Base-by-base conservation (phyloP, 1,284 basidiomycete genomes). In the Gomphus sp. region DNA sequence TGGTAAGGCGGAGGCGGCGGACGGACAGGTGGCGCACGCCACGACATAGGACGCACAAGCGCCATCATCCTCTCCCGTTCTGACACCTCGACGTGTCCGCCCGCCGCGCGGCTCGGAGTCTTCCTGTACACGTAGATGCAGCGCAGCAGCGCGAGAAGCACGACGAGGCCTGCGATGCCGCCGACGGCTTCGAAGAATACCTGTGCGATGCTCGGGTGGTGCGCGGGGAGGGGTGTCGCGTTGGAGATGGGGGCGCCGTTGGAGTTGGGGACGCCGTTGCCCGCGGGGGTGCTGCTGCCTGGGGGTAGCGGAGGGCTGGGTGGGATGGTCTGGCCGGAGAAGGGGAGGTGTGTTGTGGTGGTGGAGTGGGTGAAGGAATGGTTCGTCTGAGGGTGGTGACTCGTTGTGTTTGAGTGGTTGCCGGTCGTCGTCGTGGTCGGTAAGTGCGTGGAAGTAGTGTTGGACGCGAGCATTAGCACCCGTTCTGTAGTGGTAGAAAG, bases 1-100 rank as follows among this genome's bases (percentile, higher is more conserved):
- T 59, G 58, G 39, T 59, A 59, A 0, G 58, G 58, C 31, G 58
- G 58, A 18, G 58, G 58, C 7, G 55, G 55, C 9, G 43, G 55
- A 9, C 28, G 58, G 25, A 14, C 9, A 3, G 28, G 31, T 44
- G 34, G 25, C 7, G 37, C 36, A 25, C 58, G 39, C 37, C 51
- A 44, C 28, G 52, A 31, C 4, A 33, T n/a, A 7, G 28, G 33
- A 16, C 55, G 55, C 12, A 56, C 10, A 16, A 56, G 11, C 25
- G 55, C 58, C 39, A 53, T 9, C n/a, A 43, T 49, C 33, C 58
- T 53, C 9, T 59, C 58, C 7, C 54, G 41, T 22, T 59, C 41
- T 33, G 51, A 41, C 10, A 59, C 41, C 41, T 51, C 4, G 58
- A 33, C 12, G 52, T 31, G n/a, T 28, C 28, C 7, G 52, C 2